phyloP scores from a whole-genome alignment of 495 filamentous ascomycete species.

The Penicillium fimorum region DNA sequence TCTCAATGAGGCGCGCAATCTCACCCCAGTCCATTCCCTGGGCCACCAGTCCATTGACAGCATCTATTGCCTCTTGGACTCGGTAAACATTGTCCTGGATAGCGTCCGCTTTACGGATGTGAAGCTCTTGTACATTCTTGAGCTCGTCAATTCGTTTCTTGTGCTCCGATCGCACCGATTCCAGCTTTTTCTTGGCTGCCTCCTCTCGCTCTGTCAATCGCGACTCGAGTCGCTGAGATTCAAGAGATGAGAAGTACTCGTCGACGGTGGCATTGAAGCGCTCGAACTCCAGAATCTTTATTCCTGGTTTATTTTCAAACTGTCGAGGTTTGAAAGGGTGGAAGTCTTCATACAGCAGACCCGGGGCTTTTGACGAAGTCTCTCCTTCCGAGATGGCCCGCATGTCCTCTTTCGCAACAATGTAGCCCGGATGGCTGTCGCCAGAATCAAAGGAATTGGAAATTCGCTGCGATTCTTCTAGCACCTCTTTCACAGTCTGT shows the following conservation, averaged over 20 bases:
- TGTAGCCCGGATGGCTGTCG: conserved; percentile 64
- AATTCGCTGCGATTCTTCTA: conserved; percentile 59
- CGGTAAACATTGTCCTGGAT: conserved; percentile 86
- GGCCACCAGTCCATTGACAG: conserved; percentile 81
- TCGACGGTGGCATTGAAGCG: conserved; percentile 92
- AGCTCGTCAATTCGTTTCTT: conserved; percentile 77
- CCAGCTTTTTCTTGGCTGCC: conserved; percentile 76
- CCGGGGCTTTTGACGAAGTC: conserved; percentile 39
- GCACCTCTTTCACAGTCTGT: conserved; percentile 57
- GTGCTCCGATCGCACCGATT: conserved; percentile 78
- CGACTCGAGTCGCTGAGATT: conserved; percentile 89
- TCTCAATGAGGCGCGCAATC: conserved; percentile 80
- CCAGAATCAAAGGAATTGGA: conserved; percentile 45
- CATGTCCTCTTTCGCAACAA: conserved; percentile 69
- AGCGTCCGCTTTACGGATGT: conserved; percentile 83
- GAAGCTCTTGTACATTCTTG: conserved; percentile 73
- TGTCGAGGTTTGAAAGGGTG: conserved; percentile 89
- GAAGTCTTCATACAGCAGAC: conserved; percentile 86
- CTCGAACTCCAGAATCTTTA: conserved; percentile 69
- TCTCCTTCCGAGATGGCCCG: conserved; percentile 39
- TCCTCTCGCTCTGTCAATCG: conserved; percentile 76
- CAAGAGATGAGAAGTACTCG: conserved; percentile 93
- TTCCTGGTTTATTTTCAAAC: conserved; percentile 63
- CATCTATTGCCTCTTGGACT: conserved; percentile 87
- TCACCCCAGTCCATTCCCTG: conserved; percentile 98